Conservation (phyloP, 2,329 filamentous ascomycete genomes). For the Calonectria multiphialidica region DNA sequence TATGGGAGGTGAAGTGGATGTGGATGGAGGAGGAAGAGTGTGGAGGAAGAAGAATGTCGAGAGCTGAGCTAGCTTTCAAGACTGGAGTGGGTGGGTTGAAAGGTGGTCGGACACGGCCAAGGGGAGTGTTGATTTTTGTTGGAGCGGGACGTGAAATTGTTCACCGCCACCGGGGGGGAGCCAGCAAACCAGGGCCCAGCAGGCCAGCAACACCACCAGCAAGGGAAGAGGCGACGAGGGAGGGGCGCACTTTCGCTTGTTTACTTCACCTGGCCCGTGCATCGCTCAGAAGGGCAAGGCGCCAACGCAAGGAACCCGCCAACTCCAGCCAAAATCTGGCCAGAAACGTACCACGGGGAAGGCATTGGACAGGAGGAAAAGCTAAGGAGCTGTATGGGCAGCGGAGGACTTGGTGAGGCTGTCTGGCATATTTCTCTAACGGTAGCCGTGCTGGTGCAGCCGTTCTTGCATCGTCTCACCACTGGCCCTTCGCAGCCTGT, state of each 20-base stretch:
- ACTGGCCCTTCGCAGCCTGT: not conserved
- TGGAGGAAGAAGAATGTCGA: constrained; percentile 43
- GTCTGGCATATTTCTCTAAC: not conserved
- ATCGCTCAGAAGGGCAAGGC: constrained; percentile 45
- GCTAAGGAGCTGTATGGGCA: not conserved
- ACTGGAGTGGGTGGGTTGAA: constrained; percentile 46
- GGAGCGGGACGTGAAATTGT: constrained; percentile 45
- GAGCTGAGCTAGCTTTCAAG: constrained; percentile 51
- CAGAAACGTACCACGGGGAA: constrained; percentile 25
- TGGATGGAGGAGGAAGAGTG: constrained; percentile 42
- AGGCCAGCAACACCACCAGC: constrained; percentile 20
- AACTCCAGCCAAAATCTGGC: constrained; percentile 32
- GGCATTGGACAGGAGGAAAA: constrained; percentile 10
- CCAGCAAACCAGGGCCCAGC: constrained; percentile 1
- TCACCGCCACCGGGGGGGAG: constrained; percentile 49
- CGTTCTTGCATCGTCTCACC: not conserved
- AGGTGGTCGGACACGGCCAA: constrained; percentile 41
- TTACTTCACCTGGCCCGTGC: constrained; percentile 47
- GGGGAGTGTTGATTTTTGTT: constrained; percentile 53
- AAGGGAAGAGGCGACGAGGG: constrained; percentile 14
- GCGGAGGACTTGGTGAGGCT: not conserved
- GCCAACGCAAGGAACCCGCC: constrained; percentile 34
- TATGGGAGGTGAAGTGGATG: constrained; percentile 28
- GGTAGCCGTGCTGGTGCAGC: not conserved
- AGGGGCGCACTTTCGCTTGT: constrained; percentile 48